These are phyloP conservation scores for Scheffersomyces segobiensis DNA, from an alignment of 1,139 yeast genomes.

Conservation along the genomic window DNA sequence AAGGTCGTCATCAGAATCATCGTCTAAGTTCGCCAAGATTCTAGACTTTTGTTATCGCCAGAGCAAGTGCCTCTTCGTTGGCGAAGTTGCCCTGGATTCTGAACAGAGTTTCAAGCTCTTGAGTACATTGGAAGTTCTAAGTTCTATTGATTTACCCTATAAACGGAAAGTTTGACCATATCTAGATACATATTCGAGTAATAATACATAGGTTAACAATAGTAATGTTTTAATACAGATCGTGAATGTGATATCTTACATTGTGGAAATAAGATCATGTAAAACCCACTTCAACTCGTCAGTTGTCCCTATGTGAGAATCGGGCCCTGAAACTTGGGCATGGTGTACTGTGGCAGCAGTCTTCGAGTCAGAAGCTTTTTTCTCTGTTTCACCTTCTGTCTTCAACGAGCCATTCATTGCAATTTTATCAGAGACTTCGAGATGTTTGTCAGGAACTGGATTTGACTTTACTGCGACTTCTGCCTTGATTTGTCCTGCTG, in stretches of 20 bases:
- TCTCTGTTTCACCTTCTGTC: constrained; percentile 9
- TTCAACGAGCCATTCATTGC: constrained; percentile 6
- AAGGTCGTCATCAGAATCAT: constrained; percentile 4
- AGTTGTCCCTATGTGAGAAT: constrained; percentile 55
- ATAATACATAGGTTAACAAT: background rate
- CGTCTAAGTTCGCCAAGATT: constrained; percentile 10
- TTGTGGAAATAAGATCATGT: constrained; percentile 51
- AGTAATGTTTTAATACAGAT: constrained; percentile 1
- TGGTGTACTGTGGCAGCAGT: background rate
- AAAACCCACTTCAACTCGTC: constrained; percentile 74
- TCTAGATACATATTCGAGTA: constrained; percentile 4
- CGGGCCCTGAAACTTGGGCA: constrained; percentile 14
- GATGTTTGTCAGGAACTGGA: background rate
- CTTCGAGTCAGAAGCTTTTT: constrained; percentile 5
- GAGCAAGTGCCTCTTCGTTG: constrained; percentile 22
- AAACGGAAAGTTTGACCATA: constrained; percentile 11
- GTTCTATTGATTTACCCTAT: constrained; percentile 19
- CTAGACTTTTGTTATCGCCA: constrained; percentile 19
- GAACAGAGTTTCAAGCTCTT: constrained; percentile 10
- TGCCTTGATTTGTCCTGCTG: constrained; percentile 2
- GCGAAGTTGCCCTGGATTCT: too few relatives aligned
- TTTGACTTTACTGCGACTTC: background rate
- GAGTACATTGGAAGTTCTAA: constrained; percentile 14
- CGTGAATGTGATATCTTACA: constrained; percentile 17
- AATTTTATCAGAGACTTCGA: background rate